phyloP scores from a whole-genome alignment of 345 rosid genomes.

The Eutrema heterophyllum region DNA sequence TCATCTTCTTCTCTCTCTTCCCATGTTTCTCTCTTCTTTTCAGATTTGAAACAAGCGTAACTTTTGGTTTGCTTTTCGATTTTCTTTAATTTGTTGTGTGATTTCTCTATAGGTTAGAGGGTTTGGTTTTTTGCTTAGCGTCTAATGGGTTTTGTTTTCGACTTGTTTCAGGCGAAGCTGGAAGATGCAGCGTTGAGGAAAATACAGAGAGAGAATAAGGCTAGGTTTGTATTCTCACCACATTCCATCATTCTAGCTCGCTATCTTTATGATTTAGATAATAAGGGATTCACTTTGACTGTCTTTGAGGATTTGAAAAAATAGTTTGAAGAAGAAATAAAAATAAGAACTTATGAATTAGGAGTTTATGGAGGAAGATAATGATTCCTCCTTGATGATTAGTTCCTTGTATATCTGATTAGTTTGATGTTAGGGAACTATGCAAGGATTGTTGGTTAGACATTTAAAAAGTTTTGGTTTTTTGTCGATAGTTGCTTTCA shows the following conservation, averaged over 20 bases:
- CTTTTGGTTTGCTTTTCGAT: too few relatives aligned
- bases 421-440: neutral
- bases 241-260: neutral
- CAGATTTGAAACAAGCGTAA: too few relatives aligned
- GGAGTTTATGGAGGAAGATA: neutral
- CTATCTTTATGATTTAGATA: neutral
- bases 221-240: constrained; percentile 38
- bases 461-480: neutral
- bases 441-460: neutral
- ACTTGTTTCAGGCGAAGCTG: constrained; percentile 44
- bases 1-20: too few relatives aligned
- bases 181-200: constrained; percentile 59
- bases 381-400: neutral
- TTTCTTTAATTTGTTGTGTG: too few relatives aligned
- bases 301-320: too few relatives aligned
- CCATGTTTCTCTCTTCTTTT: too few relatives aligned
- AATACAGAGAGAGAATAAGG: constrained; percentile 54
- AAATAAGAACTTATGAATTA: too few relatives aligned
- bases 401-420: neutral
- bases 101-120: too few relatives aligned
- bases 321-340: too few relatives aligned
- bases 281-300: too few relatives aligned
- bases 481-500: neutral
- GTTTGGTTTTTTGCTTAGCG: neutral
- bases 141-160: neutral